These are phyloP conservation scores for Eucalyptus regnans DNA, from an alignment of 345 rosid species.

Conservation along the genomic window DNA sequence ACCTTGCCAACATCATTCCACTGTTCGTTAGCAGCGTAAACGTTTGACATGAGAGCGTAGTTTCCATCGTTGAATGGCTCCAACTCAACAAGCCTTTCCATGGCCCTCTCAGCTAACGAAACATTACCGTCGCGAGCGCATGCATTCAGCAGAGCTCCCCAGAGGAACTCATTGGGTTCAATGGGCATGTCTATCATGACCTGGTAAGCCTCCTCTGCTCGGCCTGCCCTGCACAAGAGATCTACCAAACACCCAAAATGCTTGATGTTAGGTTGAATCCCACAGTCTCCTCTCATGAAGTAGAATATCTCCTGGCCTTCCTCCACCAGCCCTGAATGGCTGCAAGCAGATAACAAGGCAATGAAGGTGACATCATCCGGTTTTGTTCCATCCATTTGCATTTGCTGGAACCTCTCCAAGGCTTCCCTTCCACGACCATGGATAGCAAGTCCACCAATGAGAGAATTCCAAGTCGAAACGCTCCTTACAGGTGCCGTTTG, in stretches of 20 bases:
- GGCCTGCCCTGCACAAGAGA: conserved; percentile 65
- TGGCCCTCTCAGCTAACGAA: not conserved
- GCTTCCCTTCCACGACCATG: conserved; percentile 45
- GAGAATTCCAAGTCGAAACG: conserved; percentile 57
- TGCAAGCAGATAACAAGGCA: conserved; percentile 50
- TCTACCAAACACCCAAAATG: conserved; percentile 58
- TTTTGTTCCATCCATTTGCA: conserved; percentile 20
- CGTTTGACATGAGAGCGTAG: not conserved
- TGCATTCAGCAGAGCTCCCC: conserved; percentile 41
- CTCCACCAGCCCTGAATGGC: conserved; percentile 39
- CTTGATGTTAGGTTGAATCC: conserved; percentile 42
- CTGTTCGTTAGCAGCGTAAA: not conserved
- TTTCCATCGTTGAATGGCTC: not conserved
- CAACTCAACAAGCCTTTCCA: not conserved
- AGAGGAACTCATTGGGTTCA: conserved; percentile 26
- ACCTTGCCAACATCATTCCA: not conserved
- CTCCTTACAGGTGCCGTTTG: conserved; percentile 24
- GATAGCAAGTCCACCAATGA: conserved; percentile 49
- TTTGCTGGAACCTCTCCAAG: conserved; percentile 28
- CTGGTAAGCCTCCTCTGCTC: conserved; percentile 43
- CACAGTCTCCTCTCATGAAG: conserved; percentile 26
- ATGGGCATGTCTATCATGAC: conserved; percentile 31
- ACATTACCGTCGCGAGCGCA: not conserved
- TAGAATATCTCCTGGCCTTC: conserved; percentile 24
- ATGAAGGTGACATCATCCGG: conserved; percentile 55